These are phyloP conservation scores for Chimonanthus salicifolius DNA, from an alignment of 164 flowering plant species.

Conservation along the genomic window DNA sequence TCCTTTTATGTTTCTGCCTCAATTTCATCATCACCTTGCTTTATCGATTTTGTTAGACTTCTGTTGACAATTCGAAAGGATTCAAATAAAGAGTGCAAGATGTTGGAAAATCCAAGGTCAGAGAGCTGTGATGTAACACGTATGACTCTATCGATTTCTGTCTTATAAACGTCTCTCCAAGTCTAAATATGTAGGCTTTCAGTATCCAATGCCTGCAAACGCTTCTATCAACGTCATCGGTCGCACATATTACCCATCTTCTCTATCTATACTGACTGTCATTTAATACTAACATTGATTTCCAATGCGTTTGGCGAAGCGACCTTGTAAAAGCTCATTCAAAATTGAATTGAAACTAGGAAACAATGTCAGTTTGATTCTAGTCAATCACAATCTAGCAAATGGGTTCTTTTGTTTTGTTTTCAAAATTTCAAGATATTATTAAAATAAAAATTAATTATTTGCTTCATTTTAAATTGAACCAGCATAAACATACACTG, in stretches of 20 bases:
- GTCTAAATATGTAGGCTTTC: background rate
- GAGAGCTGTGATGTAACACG: background rate
- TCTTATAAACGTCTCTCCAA: background rate
- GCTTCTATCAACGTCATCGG: background rate
- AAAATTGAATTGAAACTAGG: slow-evolving; percentile 4
- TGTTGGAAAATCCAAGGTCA: background rate
- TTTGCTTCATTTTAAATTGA: no score
- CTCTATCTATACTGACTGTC: background rate
- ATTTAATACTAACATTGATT: background rate
- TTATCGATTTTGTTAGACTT: background rate
- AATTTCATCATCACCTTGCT: slow-evolving; percentile 1
- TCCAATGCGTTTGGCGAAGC: background rate
- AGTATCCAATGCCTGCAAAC: no score
- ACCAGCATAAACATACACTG: no score
- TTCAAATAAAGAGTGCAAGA: background rate
- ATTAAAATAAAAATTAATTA: no score
- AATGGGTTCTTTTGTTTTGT: no score
- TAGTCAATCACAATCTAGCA: background rate
- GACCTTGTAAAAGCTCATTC: background rate
- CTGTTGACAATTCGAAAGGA: background rate
- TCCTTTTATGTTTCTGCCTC: background rate
- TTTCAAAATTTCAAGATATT: no score
- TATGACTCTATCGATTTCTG: background rate
- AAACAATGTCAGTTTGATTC: slow-evolving; percentile 5
- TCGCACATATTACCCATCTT: background rate